A percentile compares a stretch with the other conserved stretches of the same genome.
These are phyloP conservation scores for Xylariales sp. DNA, from an alignment of 2,329 filamentous ascomycete genomes.

Conservation along the genomic window DNA sequence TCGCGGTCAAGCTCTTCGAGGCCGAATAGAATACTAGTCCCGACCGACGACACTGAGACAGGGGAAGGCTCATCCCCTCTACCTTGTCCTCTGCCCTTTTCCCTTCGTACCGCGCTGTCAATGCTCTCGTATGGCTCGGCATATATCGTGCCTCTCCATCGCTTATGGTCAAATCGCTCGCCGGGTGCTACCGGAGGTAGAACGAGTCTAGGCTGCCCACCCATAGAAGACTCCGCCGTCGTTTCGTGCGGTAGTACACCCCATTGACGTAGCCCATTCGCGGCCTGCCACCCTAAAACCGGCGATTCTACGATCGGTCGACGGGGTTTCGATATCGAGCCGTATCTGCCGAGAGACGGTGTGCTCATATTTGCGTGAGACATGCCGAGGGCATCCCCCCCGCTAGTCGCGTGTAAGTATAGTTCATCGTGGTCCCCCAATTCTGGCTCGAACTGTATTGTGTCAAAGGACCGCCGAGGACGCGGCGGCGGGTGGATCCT, in stretches of 20 bases:
- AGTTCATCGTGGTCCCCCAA: not conserved
- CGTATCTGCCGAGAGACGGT: constrained; percentile 29
- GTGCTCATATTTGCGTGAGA: constrained; percentile 26
- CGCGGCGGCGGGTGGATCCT: constrained; percentile 20
- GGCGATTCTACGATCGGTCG: constrained; percentile 23
- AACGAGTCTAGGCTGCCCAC: constrained; percentile 19
- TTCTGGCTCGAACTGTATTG: constrained; percentile 17
- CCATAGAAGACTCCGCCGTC: not conserved
- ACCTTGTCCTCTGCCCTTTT: constrained; percentile 1
- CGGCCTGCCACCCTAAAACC: constrained; percentile 27
- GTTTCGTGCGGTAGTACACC: not conserved
- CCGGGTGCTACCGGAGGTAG: constrained; percentile 36
- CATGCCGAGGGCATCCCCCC: constrained; percentile 17
- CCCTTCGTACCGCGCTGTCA: not conserved
- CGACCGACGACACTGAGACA: constrained; percentile 36
- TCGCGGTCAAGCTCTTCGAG: constrained; percentile 27
- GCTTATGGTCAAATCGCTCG: constrained; percentile 33
- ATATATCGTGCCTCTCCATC: constrained; percentile 34
- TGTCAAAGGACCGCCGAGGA: constrained; percentile 39
- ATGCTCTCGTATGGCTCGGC: not conserved
- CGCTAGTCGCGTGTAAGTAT: not conserved
- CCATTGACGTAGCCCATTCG: not conserved
- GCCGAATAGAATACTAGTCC: constrained; percentile 42
- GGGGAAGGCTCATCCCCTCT: constrained; percentile 15
- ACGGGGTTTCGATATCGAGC: constrained; percentile 23